Conservation (phyloP, 192 early-diverging fungal genomes). For the Chytriomyces confervae region DNA sequence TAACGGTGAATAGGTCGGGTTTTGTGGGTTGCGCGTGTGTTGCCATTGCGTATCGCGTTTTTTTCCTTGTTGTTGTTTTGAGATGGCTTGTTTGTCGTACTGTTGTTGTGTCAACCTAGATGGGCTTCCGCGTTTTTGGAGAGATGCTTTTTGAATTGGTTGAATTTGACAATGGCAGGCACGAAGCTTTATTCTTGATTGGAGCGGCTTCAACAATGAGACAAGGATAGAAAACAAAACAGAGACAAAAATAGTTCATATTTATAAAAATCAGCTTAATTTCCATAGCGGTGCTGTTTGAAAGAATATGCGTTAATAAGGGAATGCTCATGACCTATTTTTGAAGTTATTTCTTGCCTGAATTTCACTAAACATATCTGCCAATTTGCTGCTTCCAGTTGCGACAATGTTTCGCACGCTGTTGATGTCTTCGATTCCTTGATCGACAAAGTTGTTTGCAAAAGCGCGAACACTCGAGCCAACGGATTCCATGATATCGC, state of each 20-base stretch:
- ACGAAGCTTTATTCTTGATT: too few relatives aligned
- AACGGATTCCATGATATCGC: conserved; percentile 43
- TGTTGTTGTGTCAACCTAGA: background rate
- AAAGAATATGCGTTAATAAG: background rate
- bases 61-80: background rate
- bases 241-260: background rate
- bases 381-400: conserved; percentile 50
- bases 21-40: background rate
- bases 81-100: background rate
- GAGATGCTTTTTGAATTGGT: background rate
- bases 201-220: background rate
- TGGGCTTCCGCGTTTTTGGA: background rate
- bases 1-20: background rate
- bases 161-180: background rate
- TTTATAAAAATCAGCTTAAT: background rate
- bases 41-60: background rate
- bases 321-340: background rate
- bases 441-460: conserved; percentile 60
- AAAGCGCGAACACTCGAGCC: conserved; percentile 50
- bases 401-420: conserved; percentile 52
- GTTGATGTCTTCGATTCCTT: conserved; percentile 58
- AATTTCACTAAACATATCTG: conserved; percentile 55
- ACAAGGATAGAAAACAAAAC: background rate
- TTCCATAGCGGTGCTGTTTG: conserved; percentile 1
- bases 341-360: conserved; percentile 44